A percentile compares a stretch with the other conserved stretches of the same genome.
These are phyloP conservation scores for Asterophora parasitica DNA, from an alignment of 768 basidiomycete genomes.

Conservation along the genomic window DNA sequence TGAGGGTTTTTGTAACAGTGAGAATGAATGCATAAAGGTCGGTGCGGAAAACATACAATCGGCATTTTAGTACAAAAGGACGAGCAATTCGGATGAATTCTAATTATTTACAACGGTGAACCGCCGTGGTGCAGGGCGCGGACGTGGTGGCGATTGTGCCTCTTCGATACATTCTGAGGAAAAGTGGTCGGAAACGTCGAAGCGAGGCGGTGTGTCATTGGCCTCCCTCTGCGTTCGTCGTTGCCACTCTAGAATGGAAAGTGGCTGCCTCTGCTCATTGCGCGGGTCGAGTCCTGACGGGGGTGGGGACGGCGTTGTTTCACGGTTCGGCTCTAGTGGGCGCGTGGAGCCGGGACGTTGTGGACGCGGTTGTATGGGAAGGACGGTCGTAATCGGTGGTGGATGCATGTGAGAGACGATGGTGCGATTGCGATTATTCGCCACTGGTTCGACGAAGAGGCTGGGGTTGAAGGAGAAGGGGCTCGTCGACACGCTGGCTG, in stretches of 20 bases:
- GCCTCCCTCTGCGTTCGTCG: slow-evolving; percentile 23
- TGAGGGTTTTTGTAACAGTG: not conserved
- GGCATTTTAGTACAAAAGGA: not conserved
- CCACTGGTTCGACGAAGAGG: slow-evolving; percentile 20
- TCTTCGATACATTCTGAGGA: slow-evolving; percentile 15
- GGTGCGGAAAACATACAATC: not conserved
- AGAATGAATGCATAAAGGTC: not conserved
- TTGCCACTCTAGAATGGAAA: slow-evolving; percentile 28
- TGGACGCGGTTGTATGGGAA: slow-evolving; percentile 12
- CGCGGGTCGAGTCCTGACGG: slow-evolving; percentile 5
- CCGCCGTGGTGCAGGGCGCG: slow-evolving; percentile 19
- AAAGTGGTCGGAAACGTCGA: slow-evolving; percentile 25
- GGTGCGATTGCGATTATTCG: slow-evolving; percentile 4
- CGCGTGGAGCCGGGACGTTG: slow-evolving; percentile 8
- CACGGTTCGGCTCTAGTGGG: slow-evolving; percentile 12
- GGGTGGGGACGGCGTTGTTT: slow-evolving; percentile 6
- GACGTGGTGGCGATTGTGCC: slow-evolving; percentile 16
- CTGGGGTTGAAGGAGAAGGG: slow-evolving; percentile 25
- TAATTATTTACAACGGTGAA: slow-evolving; percentile 31
- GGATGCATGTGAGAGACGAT: slow-evolving; percentile 4
- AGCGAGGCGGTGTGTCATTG: slow-evolving; percentile 17
- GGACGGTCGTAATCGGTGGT: slow-evolving; percentile 16
- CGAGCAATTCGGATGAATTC: not conserved
- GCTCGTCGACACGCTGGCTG: slow-evolving; percentile 2
- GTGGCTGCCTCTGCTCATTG: slow-evolving; percentile 9